Conservation (phyloP, 2,329 filamentous ascomycete species). For the Huntiella moniliformis region DNA sequence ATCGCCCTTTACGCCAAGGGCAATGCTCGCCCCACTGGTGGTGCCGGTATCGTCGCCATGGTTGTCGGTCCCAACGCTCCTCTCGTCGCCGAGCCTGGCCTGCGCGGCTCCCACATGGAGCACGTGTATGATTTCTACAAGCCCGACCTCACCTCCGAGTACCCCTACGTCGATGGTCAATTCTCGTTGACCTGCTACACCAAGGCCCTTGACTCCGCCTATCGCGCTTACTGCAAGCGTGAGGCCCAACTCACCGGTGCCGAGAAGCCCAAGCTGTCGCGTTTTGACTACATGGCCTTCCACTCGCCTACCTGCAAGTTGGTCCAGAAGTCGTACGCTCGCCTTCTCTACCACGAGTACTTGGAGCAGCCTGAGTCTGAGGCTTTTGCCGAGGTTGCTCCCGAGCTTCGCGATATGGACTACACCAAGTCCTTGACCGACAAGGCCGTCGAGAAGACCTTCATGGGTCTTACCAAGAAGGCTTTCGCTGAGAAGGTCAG, state of each 20-base stretch:
- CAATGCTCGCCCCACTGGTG: conserved; percentile 61
- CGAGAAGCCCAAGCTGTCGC: conserved; percentile 48
- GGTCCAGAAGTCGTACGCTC: conserved; percentile 68
- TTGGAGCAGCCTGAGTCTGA: conserved; percentile 47
- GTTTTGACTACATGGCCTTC: conserved; percentile 71
- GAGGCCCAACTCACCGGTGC: conserved; percentile 38
- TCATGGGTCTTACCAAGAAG: conserved; percentile 72
- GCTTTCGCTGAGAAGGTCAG: conserved; percentile 60
- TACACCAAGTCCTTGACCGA: conserved; percentile 64
- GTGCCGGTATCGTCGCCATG: conserved; percentile 62
- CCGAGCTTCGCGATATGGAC: conserved; percentile 59
- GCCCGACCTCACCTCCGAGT: conserved; percentile 72
- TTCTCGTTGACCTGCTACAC: conserved; percentile 70
- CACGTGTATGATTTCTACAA: conserved; percentile 86
- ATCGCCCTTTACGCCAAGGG: conserved; percentile 78
- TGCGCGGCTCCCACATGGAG: conserved; percentile 63
- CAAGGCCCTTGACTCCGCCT: conserved; percentile 61
- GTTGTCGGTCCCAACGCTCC: conserved; percentile 63
- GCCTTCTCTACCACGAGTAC: conserved; percentile 74
- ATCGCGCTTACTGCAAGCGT: conserved; percentile 61
- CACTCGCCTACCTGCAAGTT: conserved; percentile 77
- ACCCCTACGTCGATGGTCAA: conserved; percentile 70
- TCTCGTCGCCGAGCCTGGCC: conserved; percentile 57
- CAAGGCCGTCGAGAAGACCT: conserved; percentile 72
- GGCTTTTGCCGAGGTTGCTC: conserved; percentile 54